Base-by-base conservation (phyloP, 2,329 filamentous ascomycete genomes). In the Neonectria hederae region DNA sequence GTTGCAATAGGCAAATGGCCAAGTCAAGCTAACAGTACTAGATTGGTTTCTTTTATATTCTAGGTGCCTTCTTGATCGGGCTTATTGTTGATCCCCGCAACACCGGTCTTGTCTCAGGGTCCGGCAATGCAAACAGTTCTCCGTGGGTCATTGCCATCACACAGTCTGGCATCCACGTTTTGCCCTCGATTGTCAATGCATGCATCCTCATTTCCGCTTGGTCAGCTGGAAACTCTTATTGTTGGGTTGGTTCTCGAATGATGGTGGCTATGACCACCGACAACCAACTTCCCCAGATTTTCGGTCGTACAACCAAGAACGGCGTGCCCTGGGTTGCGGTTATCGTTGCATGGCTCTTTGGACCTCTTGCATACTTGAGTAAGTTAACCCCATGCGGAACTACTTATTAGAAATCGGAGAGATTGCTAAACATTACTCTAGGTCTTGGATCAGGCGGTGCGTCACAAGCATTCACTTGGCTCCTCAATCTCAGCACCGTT, bases 81-180 rank as follows among this genome's bases (percentile, higher is more conserved):
- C 79, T 87, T 67, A 81, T 89, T 49, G 85, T 87, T 3, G 82
- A 92, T 3, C 90, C 89, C 69, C 83, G 91, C 59, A 87, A 93
- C 67, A 62, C 80, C 0, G 83, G 84, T 9, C 83, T 94, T 66
- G 83, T 87, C 0, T 73, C 71, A 1, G 67, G 64, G 1, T 53
- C 67, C 2, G 78, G 79, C 0, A 70, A 72, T 8, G 70, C 88
- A 4, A 84, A 83, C 7, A 86, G 87, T 1, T 89, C 86, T 17
- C 89, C 89, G 0, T 88, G 89, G 78, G 87, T 89, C n/a, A 86
- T 89, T 65, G 90, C 90, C n/a, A 92, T 93, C 78, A 84, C 89
- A 70, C 81, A 85, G 17, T 83, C 90, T 2, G 84, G 87, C 4
- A 92, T 94, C 70, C 78, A 80, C 2, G 85, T 83, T 0, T 83